A percentile compares a stretch with the other conserved stretches of the same genome.
These are phyloP conservation scores for Skeletonema potamos DNA, from an alignment of 108 stramenopile species.

Conservation along the genomic window DNA sequence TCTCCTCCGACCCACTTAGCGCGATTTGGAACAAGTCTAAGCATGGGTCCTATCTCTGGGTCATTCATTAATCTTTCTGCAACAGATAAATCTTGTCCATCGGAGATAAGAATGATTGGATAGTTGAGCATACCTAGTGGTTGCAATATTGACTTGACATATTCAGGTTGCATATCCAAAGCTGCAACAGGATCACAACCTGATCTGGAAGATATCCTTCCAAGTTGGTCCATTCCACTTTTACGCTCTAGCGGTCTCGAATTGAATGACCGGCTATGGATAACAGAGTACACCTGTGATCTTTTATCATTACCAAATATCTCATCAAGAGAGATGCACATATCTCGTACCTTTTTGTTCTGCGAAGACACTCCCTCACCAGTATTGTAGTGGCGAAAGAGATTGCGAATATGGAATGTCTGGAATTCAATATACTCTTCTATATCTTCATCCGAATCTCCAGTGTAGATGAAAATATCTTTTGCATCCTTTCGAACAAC, in stretches of 20 bases:
- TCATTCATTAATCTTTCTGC: constrained; percentile 21
- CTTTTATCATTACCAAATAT: constrained; percentile 6
- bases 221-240: constrained; percentile 1
- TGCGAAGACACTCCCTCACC: constrained; percentile 6
- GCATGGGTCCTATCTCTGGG: constrained; percentile 30
- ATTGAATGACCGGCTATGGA: constrained; percentile 12
- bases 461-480: constrained; percentile 29
- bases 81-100: constrained; percentile 21
- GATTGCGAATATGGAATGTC: constrained; percentile 19
- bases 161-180: constrained; percentile 41
- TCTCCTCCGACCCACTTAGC: constrained; percentile 45
- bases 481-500: constrained; percentile 10
- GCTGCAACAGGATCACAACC: constrained; percentile 44
- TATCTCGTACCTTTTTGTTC: not conserved
- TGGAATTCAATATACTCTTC: constrained; percentile 35
- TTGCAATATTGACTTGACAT: constrained; percentile 31
- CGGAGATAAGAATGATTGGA: constrained; percentile 39
- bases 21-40: constrained; percentile 16
- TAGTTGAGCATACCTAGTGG: constrained; percentile 35
- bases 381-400: constrained; percentile 33
- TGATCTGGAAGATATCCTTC: not conserved
- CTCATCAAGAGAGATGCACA: constrained; percentile 10
- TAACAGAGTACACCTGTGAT: constrained; percentile 5
- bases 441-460: not conserved
- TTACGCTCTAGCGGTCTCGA: constrained; percentile 3